Evolutionary conservation across 2,329 filamentous ascomycete species (phyloP), one percentile per base, ranked within the genome.

Genomic region (Akanthomyces dipterigenus): DNA sequence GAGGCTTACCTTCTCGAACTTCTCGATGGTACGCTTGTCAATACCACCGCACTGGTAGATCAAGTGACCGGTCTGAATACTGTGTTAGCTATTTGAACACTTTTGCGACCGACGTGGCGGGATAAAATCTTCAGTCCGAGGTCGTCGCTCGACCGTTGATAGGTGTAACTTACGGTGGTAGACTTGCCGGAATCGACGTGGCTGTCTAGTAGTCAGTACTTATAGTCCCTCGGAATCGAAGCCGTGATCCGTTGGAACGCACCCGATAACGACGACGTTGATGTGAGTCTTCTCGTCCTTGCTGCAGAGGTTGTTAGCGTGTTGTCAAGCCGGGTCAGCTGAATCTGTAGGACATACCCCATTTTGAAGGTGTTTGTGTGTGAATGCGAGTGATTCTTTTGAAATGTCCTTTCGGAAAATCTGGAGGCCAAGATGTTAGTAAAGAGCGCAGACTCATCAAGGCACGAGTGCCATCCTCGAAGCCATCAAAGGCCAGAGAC

Each of bases 1-100:
- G 59, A 64, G 43, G 64, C 87, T 78, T 82, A 96, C 92, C 91
- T 99, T 99, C 93, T 99, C 95, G 88, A 99, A 99, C 90, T 99
- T 99, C 90, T 99, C 95, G 80, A 99, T 99, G 82, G 93, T 98
- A 92, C 95, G 93, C 88, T 93, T 92, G 91, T 99, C 95, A 78
- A 98, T 99, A 91, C 95, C 95, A 89, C 95, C 95, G 87, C 95
- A 98, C 90, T 99, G 93, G 92, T 98, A 98, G 90, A 99, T 98
- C 88, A 99, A 88, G 86, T 93, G 88, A 80, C 88, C 87, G 73
- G 81, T 89, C 78, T 79, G 71, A 73, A 70, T 70, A 70, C 65
- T 71, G 64, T 71, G 64, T 73, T 62, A 68, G 68, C 63, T 66
- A 9, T 34, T 40, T 42, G 55, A 26, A 22, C 45, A 31, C 1